Evolutionary conservation across 768 basidiomycete genomes (phyloP), one percentile per base, ranked within the genome.

Genomic region (Boletellus ananas): DNA sequence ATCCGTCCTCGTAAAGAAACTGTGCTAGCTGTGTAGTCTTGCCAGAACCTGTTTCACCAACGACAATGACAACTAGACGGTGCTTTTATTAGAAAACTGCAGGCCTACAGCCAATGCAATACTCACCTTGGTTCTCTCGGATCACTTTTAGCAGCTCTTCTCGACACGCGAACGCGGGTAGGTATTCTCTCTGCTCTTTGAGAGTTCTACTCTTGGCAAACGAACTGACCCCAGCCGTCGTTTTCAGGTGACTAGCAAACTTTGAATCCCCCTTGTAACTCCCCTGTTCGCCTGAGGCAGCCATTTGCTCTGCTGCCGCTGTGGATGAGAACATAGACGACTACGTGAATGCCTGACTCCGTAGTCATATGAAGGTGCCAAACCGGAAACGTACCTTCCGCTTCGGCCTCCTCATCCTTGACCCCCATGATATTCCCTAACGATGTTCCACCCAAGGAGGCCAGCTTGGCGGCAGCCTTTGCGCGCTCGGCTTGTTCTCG

Each of bases 31-130:
- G 96, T 0, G 96, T 98, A 1, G 96, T 99, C 72, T 99, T 99
- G 6, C 96, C 96, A 0, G 95, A 98, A 10, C 96, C 96, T n/a
- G 96, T 99, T 70, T 99, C 96, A n/a, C 96, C 96, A 35, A 99
- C 90, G 34, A 98, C 92, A 49, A 99, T 83, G 41, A 90, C 76
- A 34, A 98, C 96, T 96, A 56, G 10, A 45, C 45, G 8, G 18
- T 27, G 4, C 17, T 44, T 13, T n/a, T 2, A 6, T 40, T 18
- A 43, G 45, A 43, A 50, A 49, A 3, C 1, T 34, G 25, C 25
- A 27, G 3, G 27, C 4, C 1, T 3, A 7, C 27, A 17, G 20
- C 6, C 14, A 9, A n/a, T 6, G 17, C 8, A 43, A 40, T 2
- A 59, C 70, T 43, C 47, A 87, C 94, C 94, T 83, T 99, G 96